A percentile compares a stretch with the other conserved stretches of the same genome.
phyloP scores from a whole-genome alignment of 257 asterid species.

The Mitragyna speciosa region DNA sequence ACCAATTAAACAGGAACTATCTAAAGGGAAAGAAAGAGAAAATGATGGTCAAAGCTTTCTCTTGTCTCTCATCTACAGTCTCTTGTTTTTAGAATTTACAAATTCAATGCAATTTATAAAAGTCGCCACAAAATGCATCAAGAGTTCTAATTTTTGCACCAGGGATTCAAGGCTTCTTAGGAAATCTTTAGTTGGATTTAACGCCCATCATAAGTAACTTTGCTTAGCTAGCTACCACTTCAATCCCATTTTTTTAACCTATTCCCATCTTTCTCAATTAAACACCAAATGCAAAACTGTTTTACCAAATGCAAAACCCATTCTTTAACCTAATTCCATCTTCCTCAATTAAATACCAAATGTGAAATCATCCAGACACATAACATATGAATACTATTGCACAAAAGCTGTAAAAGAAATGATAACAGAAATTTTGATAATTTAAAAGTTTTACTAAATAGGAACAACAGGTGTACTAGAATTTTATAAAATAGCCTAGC shows the following conservation, averaged over 20 bases:
- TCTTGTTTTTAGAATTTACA: conserved; percentile 64
- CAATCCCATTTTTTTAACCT: not conserved
- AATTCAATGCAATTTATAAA: not conserved
- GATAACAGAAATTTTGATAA: not conserved
- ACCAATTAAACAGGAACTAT: no score
- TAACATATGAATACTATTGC: not conserved
- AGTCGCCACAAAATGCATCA: not conserved
- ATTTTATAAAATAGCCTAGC: conserved; percentile 70
- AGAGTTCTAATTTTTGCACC: not conserved
- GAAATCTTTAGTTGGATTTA: not conserved
- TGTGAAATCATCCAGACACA: not conserved
- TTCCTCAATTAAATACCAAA: not conserved
- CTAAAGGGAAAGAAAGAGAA: no score
- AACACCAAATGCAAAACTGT: no score
- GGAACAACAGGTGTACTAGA: conserved; percentile 48
- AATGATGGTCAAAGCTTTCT: conserved; percentile 48
- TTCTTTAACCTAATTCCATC: not conserved
- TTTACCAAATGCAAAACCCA: no score
- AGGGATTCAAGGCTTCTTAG: not conserved
- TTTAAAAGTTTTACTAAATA: not conserved
- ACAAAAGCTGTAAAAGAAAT: not conserved
- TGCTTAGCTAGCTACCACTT: not conserved
- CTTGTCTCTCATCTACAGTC: conserved; percentile 66
- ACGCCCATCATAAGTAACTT: not conserved
- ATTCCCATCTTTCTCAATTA: no score